These are phyloP conservation scores for Globisporangium nodosum DNA, from an alignment of 352 stramenopile genomes.

Conservation along the genomic window DNA sequence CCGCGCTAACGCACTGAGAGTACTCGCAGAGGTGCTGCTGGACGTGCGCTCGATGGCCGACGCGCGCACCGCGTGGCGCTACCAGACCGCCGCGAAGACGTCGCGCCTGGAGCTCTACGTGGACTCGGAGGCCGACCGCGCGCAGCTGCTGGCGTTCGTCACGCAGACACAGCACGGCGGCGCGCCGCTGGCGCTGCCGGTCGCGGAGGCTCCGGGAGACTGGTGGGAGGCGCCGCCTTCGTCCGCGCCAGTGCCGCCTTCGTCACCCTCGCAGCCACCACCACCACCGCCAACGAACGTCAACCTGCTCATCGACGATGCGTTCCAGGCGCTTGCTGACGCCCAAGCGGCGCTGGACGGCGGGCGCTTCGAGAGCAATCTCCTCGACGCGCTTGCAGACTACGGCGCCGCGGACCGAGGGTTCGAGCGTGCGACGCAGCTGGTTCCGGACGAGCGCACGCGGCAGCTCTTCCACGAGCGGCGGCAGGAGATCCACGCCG, in stretches of 20 bases:
- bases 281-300: background rate
- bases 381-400: slow-evolving; percentile 15
- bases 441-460: slow-evolving; percentile 34
- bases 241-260: no score
- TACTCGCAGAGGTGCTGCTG: slow-evolving; percentile 19
- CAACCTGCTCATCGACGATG: slow-evolving; percentile 27
- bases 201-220: background rate
- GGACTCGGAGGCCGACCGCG: slow-evolving; percentile 19
- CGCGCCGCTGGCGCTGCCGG: slow-evolving; percentile 6
- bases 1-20: background rate
- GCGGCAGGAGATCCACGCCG: slow-evolving; percentile 26
- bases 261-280: background rate
- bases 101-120: slow-evolving; percentile 35
- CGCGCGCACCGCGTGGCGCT: slow-evolving; percentile 27
- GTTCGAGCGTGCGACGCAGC: slow-evolving; percentile 27
- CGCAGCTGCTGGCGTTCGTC: slow-evolving; percentile 18
- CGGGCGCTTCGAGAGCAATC: background rate
- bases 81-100: slow-evolving; percentile 36
- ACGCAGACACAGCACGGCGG: background rate
- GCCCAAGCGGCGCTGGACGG: slow-evolving; percentile 18
- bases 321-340: slow-evolving; percentile 31
- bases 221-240: background rate
- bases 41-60: slow-evolving; percentile 39
- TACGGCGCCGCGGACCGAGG: slow-evolving; percentile 28
- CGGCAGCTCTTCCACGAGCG: slow-evolving; percentile 23